Evolutionary conservation across 306 rosid species (phyloP).

Genomic region (Prunus padus): DNA sequence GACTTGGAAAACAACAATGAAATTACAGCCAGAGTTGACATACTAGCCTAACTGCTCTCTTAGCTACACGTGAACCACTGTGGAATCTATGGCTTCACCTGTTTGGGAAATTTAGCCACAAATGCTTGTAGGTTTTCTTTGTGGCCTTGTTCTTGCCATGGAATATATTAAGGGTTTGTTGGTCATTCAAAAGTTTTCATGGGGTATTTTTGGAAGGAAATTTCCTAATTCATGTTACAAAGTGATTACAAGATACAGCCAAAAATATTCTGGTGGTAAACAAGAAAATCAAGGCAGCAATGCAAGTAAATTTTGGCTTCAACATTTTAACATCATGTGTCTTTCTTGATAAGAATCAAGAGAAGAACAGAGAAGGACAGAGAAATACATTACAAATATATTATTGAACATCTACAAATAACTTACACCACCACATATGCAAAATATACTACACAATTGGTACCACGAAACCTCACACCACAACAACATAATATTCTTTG

Average conservation of each 20-base stretch:
- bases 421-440: no score
- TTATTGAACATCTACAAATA: background rate
- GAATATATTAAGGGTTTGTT: background rate
- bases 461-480: background rate
- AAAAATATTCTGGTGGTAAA: background rate
- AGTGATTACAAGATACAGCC: background rate
- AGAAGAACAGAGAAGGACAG: background rate
- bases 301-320: no score
- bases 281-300: no score
- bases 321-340: no score
- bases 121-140: slow-evolving; percentile 32
- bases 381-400: no score
- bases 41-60: slow-evolving; percentile 47
- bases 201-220: background rate
- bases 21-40: slow-evolving; percentile 46
- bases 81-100: slow-evolving; percentile 36
- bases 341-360: no score
- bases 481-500: background rate
- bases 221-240: background rate
- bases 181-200: background rate
- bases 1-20: slow-evolving; percentile 41
- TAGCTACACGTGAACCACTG: slow-evolving; percentile 45
- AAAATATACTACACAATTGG: no score
- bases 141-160: slow-evolving; percentile 12
- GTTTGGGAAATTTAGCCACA: slow-evolving; percentile 32